Evolutionary conservation across 2,329 filamentous ascomycete species (phyloP).

Genomic region (Colletotrichum sp.): DNA sequence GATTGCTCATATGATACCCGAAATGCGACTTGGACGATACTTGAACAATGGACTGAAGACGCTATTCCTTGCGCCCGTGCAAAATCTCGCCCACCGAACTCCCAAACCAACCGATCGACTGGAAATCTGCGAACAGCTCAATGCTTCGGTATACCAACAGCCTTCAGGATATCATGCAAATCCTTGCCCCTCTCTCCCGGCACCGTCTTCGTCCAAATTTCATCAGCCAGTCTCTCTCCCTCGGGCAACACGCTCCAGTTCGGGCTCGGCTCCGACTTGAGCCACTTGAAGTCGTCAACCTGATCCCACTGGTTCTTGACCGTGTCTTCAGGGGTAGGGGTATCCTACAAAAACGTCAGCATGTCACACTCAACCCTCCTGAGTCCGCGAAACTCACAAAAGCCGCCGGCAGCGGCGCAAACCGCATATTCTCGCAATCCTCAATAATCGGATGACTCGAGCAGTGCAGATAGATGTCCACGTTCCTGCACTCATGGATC

Average conservation of each 20-base stretch:
- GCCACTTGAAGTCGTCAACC: slow-evolving; percentile 98
- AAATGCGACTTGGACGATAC: slow-evolving; percentile 7
- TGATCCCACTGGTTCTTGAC: slow-evolving; percentile 79
- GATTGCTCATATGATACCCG: slow-evolving; percentile 17
- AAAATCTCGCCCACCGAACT: not conserved
- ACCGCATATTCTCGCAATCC: slow-evolving; percentile 78
- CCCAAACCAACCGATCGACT: not conserved
- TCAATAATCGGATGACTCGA: slow-evolving; percentile 91
- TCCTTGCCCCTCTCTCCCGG: slow-evolving; percentile 65
- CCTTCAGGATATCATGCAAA: slow-evolving; percentile 68
- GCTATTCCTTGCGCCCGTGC: not conserved
- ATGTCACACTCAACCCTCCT: not conserved
- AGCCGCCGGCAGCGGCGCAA: slow-evolving; percentile 72
- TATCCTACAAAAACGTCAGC: slow-evolving; percentile 23
- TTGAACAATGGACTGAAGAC: not conserved
- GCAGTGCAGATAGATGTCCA: slow-evolving; percentile 84
- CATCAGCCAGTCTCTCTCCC: slow-evolving; percentile 60
- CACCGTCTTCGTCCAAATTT: slow-evolving; percentile 72
- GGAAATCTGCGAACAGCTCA: not conserved
- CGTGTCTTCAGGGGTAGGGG: slow-evolving; percentile 31
- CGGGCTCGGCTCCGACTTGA: slow-evolving; percentile 83
- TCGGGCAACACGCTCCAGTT: slow-evolving; percentile 80
- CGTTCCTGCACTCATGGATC: slow-evolving; percentile 84
- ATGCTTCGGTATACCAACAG: slow-evolving; percentile 43
- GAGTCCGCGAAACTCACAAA: slow-evolving; percentile 59